These are phyloP conservation scores for Theobroma grandiflorum DNA, from an alignment of 441 rosid genomes.

Conservation along the genomic window DNA sequence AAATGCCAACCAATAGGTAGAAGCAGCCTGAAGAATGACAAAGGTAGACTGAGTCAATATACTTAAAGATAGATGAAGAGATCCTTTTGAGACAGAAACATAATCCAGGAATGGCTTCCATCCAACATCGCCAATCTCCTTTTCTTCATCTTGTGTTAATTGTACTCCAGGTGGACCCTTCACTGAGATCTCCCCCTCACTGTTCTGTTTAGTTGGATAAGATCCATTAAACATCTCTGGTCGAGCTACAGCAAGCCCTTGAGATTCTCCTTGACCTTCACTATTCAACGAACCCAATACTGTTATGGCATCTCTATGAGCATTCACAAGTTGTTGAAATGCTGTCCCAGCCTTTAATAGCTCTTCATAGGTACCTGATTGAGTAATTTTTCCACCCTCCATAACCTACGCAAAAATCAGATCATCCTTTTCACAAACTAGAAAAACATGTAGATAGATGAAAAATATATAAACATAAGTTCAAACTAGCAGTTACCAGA, in stretches of 20 bases:
- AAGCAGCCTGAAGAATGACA: slow-evolving; percentile 71
- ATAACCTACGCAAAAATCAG: slow-evolving; percentile 54
- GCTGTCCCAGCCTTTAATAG: slow-evolving; percentile 75
- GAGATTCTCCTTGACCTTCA: slow-evolving; percentile 36
- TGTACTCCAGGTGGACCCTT: slow-evolving; percentile 53
- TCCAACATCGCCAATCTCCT: slow-evolving; percentile 71
- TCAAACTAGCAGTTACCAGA: slow-evolving; percentile 52
- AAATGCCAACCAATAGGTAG: slow-evolving; percentile 89
- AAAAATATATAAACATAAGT: neutral
- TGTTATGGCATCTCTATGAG: slow-evolving; percentile 75
- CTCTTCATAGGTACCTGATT: slow-evolving; percentile 73
- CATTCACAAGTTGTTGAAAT: slow-evolving; percentile 80
- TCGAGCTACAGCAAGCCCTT: slow-evolving; percentile 30
- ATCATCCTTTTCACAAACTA: neutral
- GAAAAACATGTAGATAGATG: neutral
- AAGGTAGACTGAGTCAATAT: slow-evolving; percentile 52
- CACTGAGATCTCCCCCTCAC: slow-evolving; percentile 45
- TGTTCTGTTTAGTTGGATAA: slow-evolving; percentile 33
- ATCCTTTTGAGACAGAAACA: slow-evolving; percentile 59
- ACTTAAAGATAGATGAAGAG: slow-evolving; percentile 45
- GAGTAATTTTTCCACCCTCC: slow-evolving; percentile 73
- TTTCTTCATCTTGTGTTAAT: slow-evolving; percentile 86
- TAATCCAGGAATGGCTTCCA: slow-evolving; percentile 83
- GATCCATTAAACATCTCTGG: slow-evolving; percentile 24
- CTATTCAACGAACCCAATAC: slow-evolving; percentile 38